These are phyloP conservation scores for Mycena epipterygia DNA, from an alignment of 768 basidiomycete species.

Conservation along the genomic window DNA sequence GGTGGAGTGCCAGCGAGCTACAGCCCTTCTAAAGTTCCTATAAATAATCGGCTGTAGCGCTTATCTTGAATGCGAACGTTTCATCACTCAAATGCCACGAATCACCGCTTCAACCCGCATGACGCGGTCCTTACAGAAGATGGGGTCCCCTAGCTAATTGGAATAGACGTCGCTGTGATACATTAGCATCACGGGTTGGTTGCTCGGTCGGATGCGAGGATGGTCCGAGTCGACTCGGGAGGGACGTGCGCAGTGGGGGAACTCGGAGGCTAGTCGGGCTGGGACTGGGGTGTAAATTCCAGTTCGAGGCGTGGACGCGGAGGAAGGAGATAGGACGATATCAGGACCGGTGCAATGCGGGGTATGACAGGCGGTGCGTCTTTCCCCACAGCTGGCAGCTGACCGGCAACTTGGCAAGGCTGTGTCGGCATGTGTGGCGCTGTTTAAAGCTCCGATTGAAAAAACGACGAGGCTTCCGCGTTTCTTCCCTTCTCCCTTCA, in stretches of 20 bases:
- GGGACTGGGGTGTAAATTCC: not conserved
- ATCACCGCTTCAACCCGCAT: not conserved
- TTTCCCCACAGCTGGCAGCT: slow-evolving; percentile 7
- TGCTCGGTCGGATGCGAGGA: not conserved
- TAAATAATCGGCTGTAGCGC: no score
- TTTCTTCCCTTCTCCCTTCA: slow-evolving; percentile 33
- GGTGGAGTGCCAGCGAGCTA: no score
- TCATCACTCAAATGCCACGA: not conserved
- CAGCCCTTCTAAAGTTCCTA: no score
- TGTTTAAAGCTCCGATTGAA: slow-evolving; percentile 21
- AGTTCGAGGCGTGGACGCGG: not conserved
- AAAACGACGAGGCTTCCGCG: slow-evolving; percentile 14
- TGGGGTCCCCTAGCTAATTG: not conserved
- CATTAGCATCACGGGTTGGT: not conserved
- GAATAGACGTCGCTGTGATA: slow-evolving; percentile 18
- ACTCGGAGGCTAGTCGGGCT: not conserved
- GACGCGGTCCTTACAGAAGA: not conserved
- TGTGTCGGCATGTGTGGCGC: not conserved
- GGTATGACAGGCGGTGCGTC: slow-evolving; percentile 15
- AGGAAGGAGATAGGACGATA: slow-evolving; percentile 1
- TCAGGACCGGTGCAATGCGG: slow-evolving; percentile 12
- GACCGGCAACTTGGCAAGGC: not conserved
- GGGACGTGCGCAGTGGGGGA: no score
- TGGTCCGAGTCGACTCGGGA: not conserved
- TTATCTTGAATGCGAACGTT: no score